phyloP scores from a whole-genome alignment of 768 basidiomycete genomes.

The Infundibulicybe gibba region DNA sequence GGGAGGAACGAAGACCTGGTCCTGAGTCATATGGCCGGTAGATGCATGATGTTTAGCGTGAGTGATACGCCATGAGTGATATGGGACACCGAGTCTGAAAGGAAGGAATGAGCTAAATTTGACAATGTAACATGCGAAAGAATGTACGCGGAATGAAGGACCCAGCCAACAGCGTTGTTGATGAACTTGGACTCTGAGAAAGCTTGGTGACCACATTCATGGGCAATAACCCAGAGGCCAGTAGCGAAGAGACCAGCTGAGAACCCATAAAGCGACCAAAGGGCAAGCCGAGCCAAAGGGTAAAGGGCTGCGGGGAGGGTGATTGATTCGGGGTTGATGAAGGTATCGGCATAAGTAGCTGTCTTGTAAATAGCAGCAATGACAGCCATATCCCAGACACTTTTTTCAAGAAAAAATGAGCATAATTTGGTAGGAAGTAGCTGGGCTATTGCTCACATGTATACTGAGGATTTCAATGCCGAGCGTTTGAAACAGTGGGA shows the following conservation, averaged over 20 bases:
- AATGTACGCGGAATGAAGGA: constrained; percentile 84
- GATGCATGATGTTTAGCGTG: constrained; percentile 96
- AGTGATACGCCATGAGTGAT: constrained; percentile 93
- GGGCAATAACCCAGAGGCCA: constrained; percentile 92
- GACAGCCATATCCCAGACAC: constrained; percentile 72
- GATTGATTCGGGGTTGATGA: constrained; percentile 53
- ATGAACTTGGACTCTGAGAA: constrained; percentile 90
- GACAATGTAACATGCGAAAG: constrained; percentile 1
- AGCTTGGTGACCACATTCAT: constrained; percentile 95
- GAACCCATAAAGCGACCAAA: constrained; percentile 85
- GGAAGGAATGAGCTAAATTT: constrained; percentile 8
- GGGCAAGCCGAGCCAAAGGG: constrained; percentile 52
- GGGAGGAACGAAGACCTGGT: constrained; percentile 92
- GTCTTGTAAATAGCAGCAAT: constrained; percentile 67
- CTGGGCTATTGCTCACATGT: constrained; percentile 55
- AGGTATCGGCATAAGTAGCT: constrained; percentile 59
- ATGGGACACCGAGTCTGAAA: constrained; percentile 87
- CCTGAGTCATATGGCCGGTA: constrained; percentile 89
- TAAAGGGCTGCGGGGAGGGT: constrained; percentile 62
- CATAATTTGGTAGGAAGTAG: not conserved
- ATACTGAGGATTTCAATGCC: constrained; percentile 70
- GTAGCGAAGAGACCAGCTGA: constrained; percentile 83
- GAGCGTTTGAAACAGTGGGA: constrained; percentile 91
- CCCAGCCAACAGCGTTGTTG: constrained; percentile 91
- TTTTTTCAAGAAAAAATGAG: constrained; percentile 24